phyloP scores from a whole-genome alignment of 371 early-diverging fungal species.

The Lichtheimia corymbifera region DNA sequence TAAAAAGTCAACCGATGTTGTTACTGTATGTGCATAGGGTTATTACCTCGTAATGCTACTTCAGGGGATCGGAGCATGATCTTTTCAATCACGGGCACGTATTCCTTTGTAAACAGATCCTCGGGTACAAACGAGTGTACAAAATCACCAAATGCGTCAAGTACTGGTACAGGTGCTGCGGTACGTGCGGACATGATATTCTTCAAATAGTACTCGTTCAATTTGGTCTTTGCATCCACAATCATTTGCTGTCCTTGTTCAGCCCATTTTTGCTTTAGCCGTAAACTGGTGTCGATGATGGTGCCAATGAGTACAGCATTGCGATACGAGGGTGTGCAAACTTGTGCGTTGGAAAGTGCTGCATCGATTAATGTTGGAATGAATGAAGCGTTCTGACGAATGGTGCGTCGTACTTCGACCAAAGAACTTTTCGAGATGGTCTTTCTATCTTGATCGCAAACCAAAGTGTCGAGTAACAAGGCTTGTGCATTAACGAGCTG shows the following conservation, averaged over 20 bases:
- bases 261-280: slow-evolving; percentile 38
- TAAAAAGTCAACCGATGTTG: not conserved
- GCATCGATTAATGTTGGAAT: slow-evolving; percentile 52
- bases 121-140: slow-evolving; percentile 52
- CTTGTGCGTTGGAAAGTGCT: slow-evolving; percentile 41
- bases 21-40: too few relatives aligned
- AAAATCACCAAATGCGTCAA: slow-evolving; percentile 63
- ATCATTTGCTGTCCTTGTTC: slow-evolving; percentile 33
- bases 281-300: slow-evolving; percentile 57
- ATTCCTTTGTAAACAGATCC: slow-evolving; percentile 52
- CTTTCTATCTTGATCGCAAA: slow-evolving; percentile 37
- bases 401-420: slow-evolving; percentile 58
- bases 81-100: slow-evolving; percentile 66
- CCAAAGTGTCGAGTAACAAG: slow-evolving; percentile 53
- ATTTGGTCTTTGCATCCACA: slow-evolving; percentile 40
- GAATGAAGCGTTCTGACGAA: slow-evolving; percentile 50
- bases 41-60: slow-evolving; percentile 71
- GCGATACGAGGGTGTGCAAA: slow-evolving; percentile 50
- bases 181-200: slow-evolving; percentile 61
- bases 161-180: slow-evolving; percentile 48
- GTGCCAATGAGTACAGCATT: slow-evolving; percentile 63
- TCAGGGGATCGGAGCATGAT: slow-evolving; percentile 90
- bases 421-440: slow-evolving; percentile 55
- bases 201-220: slow-evolving; percentile 66
- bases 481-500: slow-evolving; percentile 56